Conservation (phyloP, 352 stramenopile genomes). For the Globisporangium abappressorium region DNA sequence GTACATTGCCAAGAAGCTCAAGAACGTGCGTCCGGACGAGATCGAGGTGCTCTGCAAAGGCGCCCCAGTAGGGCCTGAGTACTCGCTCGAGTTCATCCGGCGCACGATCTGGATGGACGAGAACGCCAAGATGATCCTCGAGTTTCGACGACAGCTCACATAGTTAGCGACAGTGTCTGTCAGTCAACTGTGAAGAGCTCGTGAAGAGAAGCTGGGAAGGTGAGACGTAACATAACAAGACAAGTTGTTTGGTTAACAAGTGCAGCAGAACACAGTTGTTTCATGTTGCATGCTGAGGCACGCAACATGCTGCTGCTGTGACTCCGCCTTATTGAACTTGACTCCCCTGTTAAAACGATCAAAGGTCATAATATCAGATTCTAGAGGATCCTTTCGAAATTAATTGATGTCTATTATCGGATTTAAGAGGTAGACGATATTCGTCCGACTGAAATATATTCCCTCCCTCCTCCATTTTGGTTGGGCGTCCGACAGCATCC, state of each 20-base stretch:
- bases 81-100: slow-evolving; percentile 67
- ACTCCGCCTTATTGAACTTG: neutral
- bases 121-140: slow-evolving; percentile 42
- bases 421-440: neutral
- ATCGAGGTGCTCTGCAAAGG: slow-evolving; percentile 60
- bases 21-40: slow-evolving; percentile 33
- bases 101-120: slow-evolving; percentile 52
- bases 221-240: slow-evolving; percentile 10
- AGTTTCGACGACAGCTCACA: slow-evolving; percentile 40
- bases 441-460: neutral
- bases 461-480: neutral
- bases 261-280: neutral
- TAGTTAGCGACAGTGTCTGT: neutral
- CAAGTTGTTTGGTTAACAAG: neutral
- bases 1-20: slow-evolving; percentile 52
- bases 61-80: slow-evolving; percentile 42
- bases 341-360: neutral
- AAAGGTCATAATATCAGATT: neutral
- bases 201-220: neutral
- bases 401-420: neutral
- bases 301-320: neutral
- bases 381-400: neutral
- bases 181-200: neutral
- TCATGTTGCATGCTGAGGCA: neutral
- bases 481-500: neutral